phyloP scores from a whole-genome alignment of 208 protist species.

The Wallacemonas sp. region DNA sequence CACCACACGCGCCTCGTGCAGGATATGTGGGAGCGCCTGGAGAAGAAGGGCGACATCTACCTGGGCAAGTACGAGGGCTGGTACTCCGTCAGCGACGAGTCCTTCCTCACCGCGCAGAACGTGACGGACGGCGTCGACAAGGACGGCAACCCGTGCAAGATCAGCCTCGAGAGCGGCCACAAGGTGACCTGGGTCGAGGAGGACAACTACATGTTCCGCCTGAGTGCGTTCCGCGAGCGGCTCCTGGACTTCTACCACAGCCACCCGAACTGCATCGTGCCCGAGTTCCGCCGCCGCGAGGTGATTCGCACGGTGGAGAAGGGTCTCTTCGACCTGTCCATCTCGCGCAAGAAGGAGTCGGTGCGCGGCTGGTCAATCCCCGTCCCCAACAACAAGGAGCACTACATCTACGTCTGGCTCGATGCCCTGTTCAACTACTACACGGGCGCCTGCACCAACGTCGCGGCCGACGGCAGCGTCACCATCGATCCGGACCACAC shows the following conservation, averaged over 20 bases:
- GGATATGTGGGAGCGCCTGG: slow-evolving; percentile 90
- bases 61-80: slow-evolving; percentile 98
- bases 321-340: slow-evolving; percentile 95
- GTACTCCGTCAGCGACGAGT: slow-evolving; percentile 98
- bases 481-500: slow-evolving; percentile 42
- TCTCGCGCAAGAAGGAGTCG: slow-evolving; percentile 92
- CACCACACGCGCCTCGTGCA: slow-evolving; percentile 79
- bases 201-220: slow-evolving; percentile 98
- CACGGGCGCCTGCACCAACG: slow-evolving; percentile 74
- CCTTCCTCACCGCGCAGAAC: slow-evolving; percentile 91
- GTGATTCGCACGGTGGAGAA: slow-evolving; percentile 86
- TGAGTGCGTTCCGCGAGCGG: slow-evolving; percentile 87
- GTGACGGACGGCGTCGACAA: slow-evolving; percentile 88
- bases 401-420: slow-evolving; percentile 99
- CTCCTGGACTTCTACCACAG: slow-evolving; percentile 87
- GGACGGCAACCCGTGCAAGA: slow-evolving; percentile 87
- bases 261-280: slow-evolving; percentile 91
- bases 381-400: slow-evolving; percentile 93
- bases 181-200: slow-evolving; percentile 95
- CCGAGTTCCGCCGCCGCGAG: slow-evolving; percentile 92
- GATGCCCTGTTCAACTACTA: slow-evolving; percentile 99
- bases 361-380: slow-evolving; percentile 97
- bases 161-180: slow-evolving; percentile 93
- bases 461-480: slow-evolving; percentile 44
- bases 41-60: slow-evolving; percentile 96